These are phyloP conservation scores for Penicillium vulpinum DNA, from an alignment of 2,329 filamentous ascomycete species.

Conservation along the genomic window DNA sequence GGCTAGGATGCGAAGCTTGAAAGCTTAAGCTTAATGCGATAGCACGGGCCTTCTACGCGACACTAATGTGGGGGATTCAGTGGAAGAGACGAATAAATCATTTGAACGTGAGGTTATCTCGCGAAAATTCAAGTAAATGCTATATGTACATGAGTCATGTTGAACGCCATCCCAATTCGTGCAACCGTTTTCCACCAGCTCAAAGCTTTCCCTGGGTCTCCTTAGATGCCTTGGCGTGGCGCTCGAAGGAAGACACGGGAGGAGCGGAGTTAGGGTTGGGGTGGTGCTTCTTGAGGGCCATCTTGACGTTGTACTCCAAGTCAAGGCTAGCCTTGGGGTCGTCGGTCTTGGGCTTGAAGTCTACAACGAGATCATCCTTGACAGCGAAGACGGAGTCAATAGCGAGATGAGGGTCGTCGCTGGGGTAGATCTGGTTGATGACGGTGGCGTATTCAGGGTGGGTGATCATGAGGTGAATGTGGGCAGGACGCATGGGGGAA, in stretches of 20 bases:
- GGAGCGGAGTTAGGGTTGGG: constrained; percentile 42
- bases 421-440: constrained; percentile 60
- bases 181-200: constrained; percentile 2
- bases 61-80: neutral
- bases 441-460: constrained; percentile 58
- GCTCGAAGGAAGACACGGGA: constrained; percentile 41
- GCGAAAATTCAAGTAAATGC: constrained; percentile 10
- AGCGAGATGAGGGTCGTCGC: constrained; percentile 57
- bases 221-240: constrained; percentile 31
- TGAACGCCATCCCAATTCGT: constrained; percentile 6
- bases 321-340: constrained; percentile 58
- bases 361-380: constrained; percentile 60
- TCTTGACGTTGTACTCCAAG: constrained; percentile 61
- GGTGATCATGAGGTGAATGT: constrained; percentile 60
- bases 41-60: neutral
- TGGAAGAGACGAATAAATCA: neutral
- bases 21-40: neutral
- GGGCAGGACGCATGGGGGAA: constrained; percentile 62
- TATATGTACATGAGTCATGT: constrained; percentile 8
- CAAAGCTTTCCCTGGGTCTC: constrained; percentile 15
- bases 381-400: constrained; percentile 64
- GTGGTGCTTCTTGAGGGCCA: constrained; percentile 50
- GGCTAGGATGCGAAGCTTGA: neutral
- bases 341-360: constrained; percentile 55
- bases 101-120: constrained; percentile 2